phyloP scores from a whole-genome alignment of 2,329 filamentous ascomycete genomes.

The Cercospora janseana region DNA sequence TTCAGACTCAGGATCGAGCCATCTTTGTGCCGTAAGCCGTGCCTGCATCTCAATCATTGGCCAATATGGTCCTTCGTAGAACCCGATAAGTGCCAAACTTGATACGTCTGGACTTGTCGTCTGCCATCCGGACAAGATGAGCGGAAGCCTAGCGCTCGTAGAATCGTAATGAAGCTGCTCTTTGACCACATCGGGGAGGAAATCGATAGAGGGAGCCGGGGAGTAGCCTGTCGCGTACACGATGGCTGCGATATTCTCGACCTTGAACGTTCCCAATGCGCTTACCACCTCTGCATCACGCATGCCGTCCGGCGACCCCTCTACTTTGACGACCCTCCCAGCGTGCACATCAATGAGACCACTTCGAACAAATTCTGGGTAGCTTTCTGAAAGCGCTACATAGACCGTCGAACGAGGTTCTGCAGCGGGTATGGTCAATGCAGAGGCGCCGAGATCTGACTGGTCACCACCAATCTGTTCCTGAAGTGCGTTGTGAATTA shows the following conservation, averaged over 20 bases:
- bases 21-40: constrained; percentile 62
- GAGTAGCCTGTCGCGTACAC: constrained; percentile 76
- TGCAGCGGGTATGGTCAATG: constrained; percentile 24
- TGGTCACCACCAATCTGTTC: constrained; percentile 49
- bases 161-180: constrained; percentile 58
- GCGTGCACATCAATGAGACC: constrained; percentile 47
- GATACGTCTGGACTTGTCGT: constrained; percentile 53
- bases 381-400: constrained; percentile 68
- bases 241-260: constrained; percentile 63
- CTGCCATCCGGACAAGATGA: constrained; percentile 60
- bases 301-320: constrained; percentile 5
- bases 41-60: constrained; percentile 86
- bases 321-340: constrained; percentile 39
- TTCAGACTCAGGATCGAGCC: constrained; percentile 46
- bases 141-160: constrained; percentile 55
- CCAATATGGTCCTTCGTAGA: constrained; percentile 84
- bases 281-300: constrained; percentile 13
- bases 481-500: constrained; percentile 32
- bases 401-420: constrained; percentile 34
- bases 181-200: constrained; percentile 59
- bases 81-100: constrained; percentile 73
- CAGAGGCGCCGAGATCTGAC: constrained; percentile 34
- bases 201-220: constrained; percentile 61
- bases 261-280: not conserved
- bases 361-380: constrained; percentile 70